A percentile compares a stretch with the other conserved stretches of the same genome.
phyloP scores from a whole-genome alignment of 139 green algal genomes.

The Micractinium conductrix region DNA sequence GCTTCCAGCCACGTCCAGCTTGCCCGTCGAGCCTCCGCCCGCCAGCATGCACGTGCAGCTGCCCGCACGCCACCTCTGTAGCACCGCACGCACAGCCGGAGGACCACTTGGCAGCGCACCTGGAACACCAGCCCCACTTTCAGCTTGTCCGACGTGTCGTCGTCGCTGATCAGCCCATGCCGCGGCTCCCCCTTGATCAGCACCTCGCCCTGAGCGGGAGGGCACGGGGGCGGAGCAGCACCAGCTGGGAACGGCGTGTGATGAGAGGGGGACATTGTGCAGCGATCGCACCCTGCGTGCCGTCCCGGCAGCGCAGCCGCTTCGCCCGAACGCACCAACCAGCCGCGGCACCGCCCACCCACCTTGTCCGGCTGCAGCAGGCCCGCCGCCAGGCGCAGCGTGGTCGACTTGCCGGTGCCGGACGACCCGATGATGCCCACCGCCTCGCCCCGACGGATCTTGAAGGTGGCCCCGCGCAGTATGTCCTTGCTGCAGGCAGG shows the following conservation, averaged over 20 bases:
- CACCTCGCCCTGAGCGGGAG: conserved; percentile 77
- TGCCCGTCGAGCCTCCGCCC: no score
- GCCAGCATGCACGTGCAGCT: no score
- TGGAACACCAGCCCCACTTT: conserved; percentile 47
- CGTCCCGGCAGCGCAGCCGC: not conserved
- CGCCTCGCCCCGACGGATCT: conserved; percentile 93
- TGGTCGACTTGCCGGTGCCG: conserved; percentile 98
- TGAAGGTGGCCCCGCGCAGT: conserved; percentile 91
- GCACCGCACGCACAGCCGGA: no score
- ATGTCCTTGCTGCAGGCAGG: conserved; percentile 78
- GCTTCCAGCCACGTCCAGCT: no score
- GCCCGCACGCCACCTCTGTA: no score
- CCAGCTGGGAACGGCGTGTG: not conserved
- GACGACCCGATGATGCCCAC: conserved; percentile 98
- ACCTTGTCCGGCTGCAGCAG: conserved; percentile 92
- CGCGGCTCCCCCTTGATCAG: conserved; percentile 80
- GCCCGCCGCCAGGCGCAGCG: conserved; percentile 92
- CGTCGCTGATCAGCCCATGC: conserved; percentile 82
- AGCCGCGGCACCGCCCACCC: not conserved
- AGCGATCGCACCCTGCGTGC: not conserved
- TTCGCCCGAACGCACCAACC: no score
- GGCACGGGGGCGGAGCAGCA: not conserved
- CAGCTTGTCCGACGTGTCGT: conserved; percentile 57
- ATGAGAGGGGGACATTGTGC: not conserved
- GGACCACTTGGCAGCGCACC: not conserved